Percentiles rank a stretch among this genome's conserved stretches.
Conservation (phyloP, 2,329 filamentous ascomycete genomes). For the Ophiocordyceps camponoti-saundersi region DNA sequence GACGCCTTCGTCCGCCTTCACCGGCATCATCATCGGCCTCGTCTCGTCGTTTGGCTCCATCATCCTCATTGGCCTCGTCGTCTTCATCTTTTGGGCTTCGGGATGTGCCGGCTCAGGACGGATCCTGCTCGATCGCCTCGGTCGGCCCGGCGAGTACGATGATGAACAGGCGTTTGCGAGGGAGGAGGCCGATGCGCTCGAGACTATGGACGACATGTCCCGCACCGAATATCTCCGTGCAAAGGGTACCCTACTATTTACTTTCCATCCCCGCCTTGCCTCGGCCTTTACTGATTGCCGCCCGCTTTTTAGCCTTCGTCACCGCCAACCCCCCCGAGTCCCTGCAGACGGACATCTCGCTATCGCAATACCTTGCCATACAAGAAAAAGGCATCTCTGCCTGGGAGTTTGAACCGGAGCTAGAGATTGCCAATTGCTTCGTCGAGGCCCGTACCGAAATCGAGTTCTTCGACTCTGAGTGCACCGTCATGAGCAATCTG, state of each 20-base stretch:
- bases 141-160: constrained; percentile 87
- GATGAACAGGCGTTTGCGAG: constrained; percentile 89
- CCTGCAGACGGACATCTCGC: constrained; percentile 85
- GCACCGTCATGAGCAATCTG: constrained; percentile 90
- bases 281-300: not conserved
- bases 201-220: constrained; percentile 88
- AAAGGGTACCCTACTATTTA: constrained; percentile 51
- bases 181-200: constrained; percentile 89
- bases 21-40: constrained; percentile 84
- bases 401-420: constrained; percentile 98
- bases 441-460: constrained; percentile 94
- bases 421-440: constrained; percentile 98
- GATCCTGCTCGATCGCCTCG: constrained; percentile 86
- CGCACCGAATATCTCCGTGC: constrained; percentile 82
- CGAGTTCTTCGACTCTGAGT: constrained; percentile 96
- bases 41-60: constrained; percentile 89
- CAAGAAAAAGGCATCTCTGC: constrained; percentile 99
- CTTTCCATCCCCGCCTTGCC: not conserved
- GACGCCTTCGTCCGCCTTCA: constrained; percentile 30
- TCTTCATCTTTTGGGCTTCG: constrained; percentile 82
- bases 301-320: constrained; percentile 54
- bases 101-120: constrained; percentile 57
- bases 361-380: constrained; percentile 94
- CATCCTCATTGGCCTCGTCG: constrained; percentile 61
- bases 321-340: constrained; percentile 92